Evolutionary conservation across 2,329 filamentous ascomycete genomes (phyloP).

Genomic region (Colletotrichum euphorbiae): DNA sequence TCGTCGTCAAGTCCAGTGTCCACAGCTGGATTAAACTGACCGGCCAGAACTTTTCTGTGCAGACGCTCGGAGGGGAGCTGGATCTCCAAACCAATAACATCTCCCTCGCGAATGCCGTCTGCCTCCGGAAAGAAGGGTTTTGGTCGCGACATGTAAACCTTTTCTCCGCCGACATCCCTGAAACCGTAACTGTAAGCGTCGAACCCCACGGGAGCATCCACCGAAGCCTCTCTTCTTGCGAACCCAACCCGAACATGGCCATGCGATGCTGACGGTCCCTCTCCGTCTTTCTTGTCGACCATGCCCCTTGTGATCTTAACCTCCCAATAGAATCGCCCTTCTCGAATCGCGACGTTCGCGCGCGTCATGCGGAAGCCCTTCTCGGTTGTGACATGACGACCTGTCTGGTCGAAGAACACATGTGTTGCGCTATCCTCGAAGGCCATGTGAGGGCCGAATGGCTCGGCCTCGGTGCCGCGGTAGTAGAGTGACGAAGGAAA

Average conservation of each 20-base stretch:
- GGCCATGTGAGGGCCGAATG: conserved; percentile 86
- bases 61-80: conserved; percentile 86
- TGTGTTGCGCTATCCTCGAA: conserved; percentile 91
- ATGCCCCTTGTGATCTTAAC: conserved; percentile 88
- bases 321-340: conserved; percentile 95
- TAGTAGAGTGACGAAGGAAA: conserved; percentile 92
- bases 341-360: conserved; percentile 88
- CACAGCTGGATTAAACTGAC: conserved; percentile 87
- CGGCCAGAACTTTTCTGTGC: conserved; percentile 88
- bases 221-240: conserved; percentile 81
- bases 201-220: conserved; percentile 87
- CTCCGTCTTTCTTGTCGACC: conserved; percentile 55
- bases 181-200: conserved; percentile 95
- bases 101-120: conserved; percentile 86
- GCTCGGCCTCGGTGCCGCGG: conserved; percentile 86
- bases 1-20: conserved; percentile 73
- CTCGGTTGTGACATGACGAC: conserved; percentile 84
- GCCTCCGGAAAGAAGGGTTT: conserved; percentile 86
- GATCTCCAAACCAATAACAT: conserved; percentile 94
- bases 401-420: conserved; percentile 83
- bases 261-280: conserved; percentile 60
- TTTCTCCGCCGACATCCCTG: conserved; percentile 89
- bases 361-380: conserved; percentile 94
- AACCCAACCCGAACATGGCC: conserved; percentile 87
- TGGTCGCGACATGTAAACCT: conserved; percentile 93